Conservation (phyloP, 768 basidiomycete species). For the Pleurotus eryngii region DNA sequence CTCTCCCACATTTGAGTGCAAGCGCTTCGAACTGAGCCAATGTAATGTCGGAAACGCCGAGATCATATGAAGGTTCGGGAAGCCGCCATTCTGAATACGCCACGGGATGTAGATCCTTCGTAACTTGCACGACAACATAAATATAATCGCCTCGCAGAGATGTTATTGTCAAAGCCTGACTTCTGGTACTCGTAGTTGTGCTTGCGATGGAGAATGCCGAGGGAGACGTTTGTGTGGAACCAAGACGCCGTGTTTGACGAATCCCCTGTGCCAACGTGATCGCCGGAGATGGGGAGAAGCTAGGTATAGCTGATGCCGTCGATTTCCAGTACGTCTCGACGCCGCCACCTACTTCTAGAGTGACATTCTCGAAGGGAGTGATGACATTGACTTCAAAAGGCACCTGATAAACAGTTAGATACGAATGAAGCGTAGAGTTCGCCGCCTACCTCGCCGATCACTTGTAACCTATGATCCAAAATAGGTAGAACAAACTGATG, state of each 20-base stretch:
- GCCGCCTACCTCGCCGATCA: slow-evolving; percentile 81
- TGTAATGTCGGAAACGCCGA: slow-evolving; percentile 84
- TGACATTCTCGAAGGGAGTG: slow-evolving; percentile 87
- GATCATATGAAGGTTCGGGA: slow-evolving; percentile 67
- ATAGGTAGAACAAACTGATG: slow-evolving; percentile 69
- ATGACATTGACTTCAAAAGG: slow-evolving; percentile 86
- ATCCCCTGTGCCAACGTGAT: slow-evolving; percentile 28
- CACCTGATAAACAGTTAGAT: slow-evolving; percentile 47
- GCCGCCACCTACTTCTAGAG: slow-evolving; percentile 90
- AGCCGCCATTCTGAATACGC: slow-evolving; percentile 74
- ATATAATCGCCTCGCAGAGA: slow-evolving; percentile 90
- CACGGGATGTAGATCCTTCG: slow-evolving; percentile 88
- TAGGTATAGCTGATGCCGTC: slow-evolving; percentile 45
- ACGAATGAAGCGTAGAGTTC: slow-evolving; percentile 7
- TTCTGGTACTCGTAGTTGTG: slow-evolving; percentile 37
- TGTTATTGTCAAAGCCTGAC: slow-evolving; percentile 74
- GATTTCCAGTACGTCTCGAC: slow-evolving; percentile 99
- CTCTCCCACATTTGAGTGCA: slow-evolving; percentile 48
- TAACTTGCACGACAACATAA: slow-evolving; percentile 85
- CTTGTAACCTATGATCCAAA: slow-evolving; percentile 87
- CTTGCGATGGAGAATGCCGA: slow-evolving; percentile 52
- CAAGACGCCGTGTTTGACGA: slow-evolving; percentile 41
- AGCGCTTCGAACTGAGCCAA: slow-evolving; percentile 74
- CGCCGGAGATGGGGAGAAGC: slow-evolving; percentile 30
- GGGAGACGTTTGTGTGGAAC: slow-evolving; percentile 71